Base-by-base conservation (phyloP, 2,329 filamentous ascomycete species). In the Arthroderma sp. region DNA sequence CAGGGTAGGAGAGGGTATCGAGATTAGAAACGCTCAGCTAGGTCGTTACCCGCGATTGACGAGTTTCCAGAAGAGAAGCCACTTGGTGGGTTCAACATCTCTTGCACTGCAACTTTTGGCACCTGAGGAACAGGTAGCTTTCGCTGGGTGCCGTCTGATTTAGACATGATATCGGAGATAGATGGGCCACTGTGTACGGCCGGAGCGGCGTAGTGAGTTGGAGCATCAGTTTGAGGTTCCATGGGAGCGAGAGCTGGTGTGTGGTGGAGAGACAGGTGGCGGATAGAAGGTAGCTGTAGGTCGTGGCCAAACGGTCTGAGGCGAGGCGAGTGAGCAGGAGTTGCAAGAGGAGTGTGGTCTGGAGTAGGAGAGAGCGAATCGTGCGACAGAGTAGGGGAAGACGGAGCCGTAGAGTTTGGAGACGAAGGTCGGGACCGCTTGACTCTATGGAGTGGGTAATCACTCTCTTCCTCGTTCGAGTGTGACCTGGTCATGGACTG, bases 301-400 rank as follows among this genome's bases (percentile, higher is more conserved):
- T 83, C 80, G 6, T 41, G 34, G 45, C 74, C 77, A 58, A 84
- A 82, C 3, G 89, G 86, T 49, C 88, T 77, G 54, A 98, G 73
- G 37, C 91, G 85, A 42, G 91, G 91, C 11, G 88, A 95, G 65
- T 96, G 91, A 37, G 88, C 89, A 4, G 89, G 89, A 4, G 89
- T 98, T 29, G 88, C 89, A 45, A 96, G 79, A n/a, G 89, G 89
- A n/a, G 91, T 96, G 70, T 95, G 88, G 59, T 96, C 89, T 7
- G 89, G 91, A 1, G 89, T 98, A 4, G 89, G 91, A 6, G 89
- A 96, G 39, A 89, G 75, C 7, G 89, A 95, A 65, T 94, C 87
- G 66, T 95, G 87, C 2, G 89, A 95, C 64, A 95, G 94, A 3
- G 88, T 95, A 28, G 89, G 89, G 30, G 89, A 96, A 28, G 89